Conservation (phyloP, 257 asterid genomes). For the Ligustrum vulgare region DNA sequence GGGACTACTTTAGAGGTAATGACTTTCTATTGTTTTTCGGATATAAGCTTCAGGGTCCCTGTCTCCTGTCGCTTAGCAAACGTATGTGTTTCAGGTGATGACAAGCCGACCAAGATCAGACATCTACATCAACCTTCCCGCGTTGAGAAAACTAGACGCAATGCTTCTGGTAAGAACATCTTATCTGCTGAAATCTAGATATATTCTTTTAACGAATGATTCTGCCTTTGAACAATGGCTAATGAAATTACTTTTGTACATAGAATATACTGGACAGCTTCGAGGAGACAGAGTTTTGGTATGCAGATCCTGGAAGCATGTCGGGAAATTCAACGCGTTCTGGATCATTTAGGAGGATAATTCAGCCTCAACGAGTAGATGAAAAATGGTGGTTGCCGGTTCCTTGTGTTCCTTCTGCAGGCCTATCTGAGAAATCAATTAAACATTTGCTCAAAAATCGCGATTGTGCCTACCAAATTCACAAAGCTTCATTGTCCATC, state of each 20-base stretch:
- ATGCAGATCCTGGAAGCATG: slow-evolving; percentile 78
- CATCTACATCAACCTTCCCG: slow-evolving; percentile 75
- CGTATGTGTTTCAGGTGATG: slow-evolving; percentile 53
- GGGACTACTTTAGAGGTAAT: slow-evolving; percentile 71
- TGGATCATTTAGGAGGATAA: slow-evolving; percentile 68
- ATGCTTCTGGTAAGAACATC: slow-evolving; percentile 66
- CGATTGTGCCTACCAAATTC: slow-evolving; percentile 77
- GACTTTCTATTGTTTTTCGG: background rate
- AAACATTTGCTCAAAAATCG: slow-evolving; percentile 64
- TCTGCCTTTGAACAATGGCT: background rate
- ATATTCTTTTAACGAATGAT: background rate
- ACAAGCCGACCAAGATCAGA: slow-evolving; percentile 81
- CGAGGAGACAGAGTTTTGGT: slow-evolving; percentile 79
- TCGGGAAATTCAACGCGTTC: slow-evolving; percentile 56
- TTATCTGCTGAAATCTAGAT: slow-evolving; percentile 30
- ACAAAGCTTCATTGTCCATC: slow-evolving; percentile 90
- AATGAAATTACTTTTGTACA: slow-evolving; percentile 1
- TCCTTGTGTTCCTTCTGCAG: slow-evolving; percentile 64
- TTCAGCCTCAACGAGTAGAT: slow-evolving; percentile 55
- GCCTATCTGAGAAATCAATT: slow-evolving; percentile 61
- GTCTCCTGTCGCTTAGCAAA: background rate
- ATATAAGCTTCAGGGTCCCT: background rate
- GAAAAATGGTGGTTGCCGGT: slow-evolving; percentile 96
- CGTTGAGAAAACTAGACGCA: slow-evolving; percentile 71
- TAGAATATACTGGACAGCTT: slow-evolving; percentile 84